Evolutionary conservation across 495 filamentous ascomycete genomes (phyloP), one percentile per base, ranked within the genome.

Genomic region (Penicillium canariense): DNA sequence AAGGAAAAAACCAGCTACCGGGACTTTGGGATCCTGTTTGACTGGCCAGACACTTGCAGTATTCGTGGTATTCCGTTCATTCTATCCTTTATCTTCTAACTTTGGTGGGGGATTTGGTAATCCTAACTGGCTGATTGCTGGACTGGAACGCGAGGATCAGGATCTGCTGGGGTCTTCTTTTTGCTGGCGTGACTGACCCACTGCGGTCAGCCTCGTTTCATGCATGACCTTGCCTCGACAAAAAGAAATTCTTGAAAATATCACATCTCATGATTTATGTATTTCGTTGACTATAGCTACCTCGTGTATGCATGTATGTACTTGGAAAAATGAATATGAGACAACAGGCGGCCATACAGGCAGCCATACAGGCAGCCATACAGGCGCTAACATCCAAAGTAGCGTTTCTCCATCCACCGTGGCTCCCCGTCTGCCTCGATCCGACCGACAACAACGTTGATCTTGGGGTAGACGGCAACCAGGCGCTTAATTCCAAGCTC

Each of bases 371-470:
- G 25, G 1, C 23, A n/a, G 50, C 18, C 14, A 25, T 11, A 14
- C 4, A 26, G 25, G 1, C 23, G 11, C 80, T 62, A 94, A 68
- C 88, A 92, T 4, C 89, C 86, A 67, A 92, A 83, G 68, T 94
- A 94, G 61, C 82, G 83, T 58, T 79, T 77, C 72, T 96, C 91
- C 61, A 96, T 83, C 88, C 91, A 96, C 55, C 91, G 78, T 27
- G 83, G 81, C 70, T 92, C 86, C 56, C 81, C 78, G 54, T 91
- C 88, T 26, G 85, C 80, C 42, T 88, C 84, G 60, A 96, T 81
- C 45, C 85, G 83, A 49, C 88, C 86, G 30, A 96, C 86, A 44
- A 98, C 88, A 25, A 93, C 87, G 56, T 83, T 84, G 11, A 96
- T 81, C 14, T 86, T 85, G 0, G 94, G 91, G 57, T 91, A 98